Evolutionary conservation across 345 rosid species (phyloP).

Genomic region (Gynandropsis gynandra): DNA sequence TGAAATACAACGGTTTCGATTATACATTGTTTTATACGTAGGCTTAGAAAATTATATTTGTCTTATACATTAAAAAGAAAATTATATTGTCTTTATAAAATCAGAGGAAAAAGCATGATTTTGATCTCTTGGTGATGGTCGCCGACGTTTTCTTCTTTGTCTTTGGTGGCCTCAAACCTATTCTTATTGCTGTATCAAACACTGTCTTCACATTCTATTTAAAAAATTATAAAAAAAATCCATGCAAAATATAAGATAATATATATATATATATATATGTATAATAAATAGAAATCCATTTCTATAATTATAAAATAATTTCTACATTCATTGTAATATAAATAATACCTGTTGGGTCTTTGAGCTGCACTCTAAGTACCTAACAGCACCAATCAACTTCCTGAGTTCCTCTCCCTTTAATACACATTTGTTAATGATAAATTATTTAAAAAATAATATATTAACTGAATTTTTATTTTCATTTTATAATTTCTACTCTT

Average conservation of each 20-base stretch:
- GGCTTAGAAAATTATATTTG: no score
- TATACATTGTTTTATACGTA: no score
- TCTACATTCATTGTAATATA: no score
- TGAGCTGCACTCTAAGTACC: slow-evolving; percentile 74
- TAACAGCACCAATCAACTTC: slow-evolving; percentile 65
- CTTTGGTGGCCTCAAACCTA: slow-evolving; percentile 60
- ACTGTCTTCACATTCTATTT: slow-evolving; percentile 64
- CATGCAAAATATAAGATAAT: no score
- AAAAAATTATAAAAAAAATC: background rate
- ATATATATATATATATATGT: no score
- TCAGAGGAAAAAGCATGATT: slow-evolving; percentile 43
- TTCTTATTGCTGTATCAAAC: slow-evolving; percentile 63
- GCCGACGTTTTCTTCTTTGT: slow-evolving; percentile 43
- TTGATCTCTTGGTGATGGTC: slow-evolving; percentile 26
- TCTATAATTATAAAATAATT: background rate
- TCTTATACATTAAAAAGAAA: no score
- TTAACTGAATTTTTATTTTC: background rate
- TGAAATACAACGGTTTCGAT: no score
- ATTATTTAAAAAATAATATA: background rate
- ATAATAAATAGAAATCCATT: no score
- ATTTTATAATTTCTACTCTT: no score
- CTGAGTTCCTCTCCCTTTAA: slow-evolving; percentile 64
- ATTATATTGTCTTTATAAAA: background rate
- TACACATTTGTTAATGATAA: slow-evolving; percentile 8
- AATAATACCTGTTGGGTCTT: slow-evolving; percentile 65